Percentiles rank a stretch among this genome's conserved stretches.
Evolutionary conservation across 148 eudicot species (phyloP).

Genomic region (Limonium bicolor): DNA sequence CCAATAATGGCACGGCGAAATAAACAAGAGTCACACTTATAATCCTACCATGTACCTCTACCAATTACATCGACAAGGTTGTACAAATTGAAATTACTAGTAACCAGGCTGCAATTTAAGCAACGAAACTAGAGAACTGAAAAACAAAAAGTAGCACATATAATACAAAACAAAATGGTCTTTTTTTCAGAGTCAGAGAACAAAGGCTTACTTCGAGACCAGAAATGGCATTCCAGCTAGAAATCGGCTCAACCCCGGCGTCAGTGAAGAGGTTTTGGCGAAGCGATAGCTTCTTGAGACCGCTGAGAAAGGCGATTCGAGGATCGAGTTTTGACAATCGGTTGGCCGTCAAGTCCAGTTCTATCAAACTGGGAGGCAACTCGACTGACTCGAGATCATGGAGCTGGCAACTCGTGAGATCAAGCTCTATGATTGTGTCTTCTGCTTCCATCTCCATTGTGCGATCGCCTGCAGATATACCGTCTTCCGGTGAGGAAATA

Average conservation of each 20-base stretch:
- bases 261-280: conserved; percentile 84
- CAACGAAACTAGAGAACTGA: background rate
- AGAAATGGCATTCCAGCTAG: conserved; percentile 46
- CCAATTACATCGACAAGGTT: too few species aligned
- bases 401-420: conserved; percentile 59
- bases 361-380: conserved; percentile 53
- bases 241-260: conserved; percentile 42
- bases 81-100: too few species aligned
- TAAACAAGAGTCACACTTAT: too few species aligned
- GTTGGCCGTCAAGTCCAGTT: conserved; percentile 81
- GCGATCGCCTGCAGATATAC: conserved; percentile 1
- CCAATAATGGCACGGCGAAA: too few species aligned
- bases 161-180: background rate
- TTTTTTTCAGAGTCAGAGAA: background rate
- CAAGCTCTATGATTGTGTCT: conserved; percentile 23
- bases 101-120: background rate
- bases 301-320: conserved; percentile 42
- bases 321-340: conserved; percentile 64
- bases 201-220: conserved; percentile 41
- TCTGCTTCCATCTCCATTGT: conserved; percentile 12
- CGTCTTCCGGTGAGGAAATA: background rate
- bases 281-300: conserved; percentile 69
- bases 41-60: too few species aligned
- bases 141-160: background rate
- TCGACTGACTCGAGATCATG: conserved; percentile 58